A percentile compares a stretch with the other conserved stretches of the same genome.
Evolutionary conservation across 2,329 filamentous ascomycete genomes (phyloP).

Genomic region (Alternaria triticimaculans): DNA sequence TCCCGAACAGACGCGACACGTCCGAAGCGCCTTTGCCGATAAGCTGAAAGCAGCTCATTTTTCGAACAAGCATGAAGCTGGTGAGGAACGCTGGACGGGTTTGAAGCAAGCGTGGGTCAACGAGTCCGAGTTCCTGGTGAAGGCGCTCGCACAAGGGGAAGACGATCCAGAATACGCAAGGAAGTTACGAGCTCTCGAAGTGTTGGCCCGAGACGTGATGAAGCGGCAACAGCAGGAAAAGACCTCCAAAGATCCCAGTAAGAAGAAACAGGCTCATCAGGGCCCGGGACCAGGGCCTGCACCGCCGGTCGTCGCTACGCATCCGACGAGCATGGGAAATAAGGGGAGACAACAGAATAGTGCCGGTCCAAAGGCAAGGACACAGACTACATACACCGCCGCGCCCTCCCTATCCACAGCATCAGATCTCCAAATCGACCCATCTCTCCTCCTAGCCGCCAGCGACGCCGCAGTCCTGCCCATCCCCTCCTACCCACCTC

Average conservation of each 20-base stretch:
- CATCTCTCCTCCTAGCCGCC: conserved; percentile 65
- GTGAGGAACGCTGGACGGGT: conserved; percentile 72
- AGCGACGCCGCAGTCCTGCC: conserved; percentile 54
- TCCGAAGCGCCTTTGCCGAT: conserved; percentile 70
- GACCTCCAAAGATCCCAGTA: conserved; percentile 60
- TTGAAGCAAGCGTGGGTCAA: conserved; percentile 73
- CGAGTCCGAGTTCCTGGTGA: conserved; percentile 62
- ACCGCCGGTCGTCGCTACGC: conserved; percentile 30
- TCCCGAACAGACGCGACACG: conserved; percentile 69
- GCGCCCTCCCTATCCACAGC: conserved; percentile 41
- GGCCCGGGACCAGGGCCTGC: conserved; percentile 54
- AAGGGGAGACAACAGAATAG: conserved; percentile 36
- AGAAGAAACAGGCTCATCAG: conserved; percentile 49
- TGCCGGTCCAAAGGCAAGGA: neutral
- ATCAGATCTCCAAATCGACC: conserved; percentile 67
- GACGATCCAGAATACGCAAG: conserved; percentile 60
- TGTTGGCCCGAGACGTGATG: conserved; percentile 77
- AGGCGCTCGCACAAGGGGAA: conserved; percentile 59
- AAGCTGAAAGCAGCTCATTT: conserved; percentile 71
- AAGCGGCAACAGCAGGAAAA: conserved; percentile 76
- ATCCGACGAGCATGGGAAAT: conserved; percentile 29
- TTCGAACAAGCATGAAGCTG: conserved; percentile 75
- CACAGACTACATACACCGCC: conserved; percentile 19
- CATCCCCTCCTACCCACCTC: conserved; percentile 24
- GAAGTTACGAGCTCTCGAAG: conserved; percentile 71